Conservation (phyloP, 768 basidiomycete genomes). For the Pulveroboletus sp. region DNA sequence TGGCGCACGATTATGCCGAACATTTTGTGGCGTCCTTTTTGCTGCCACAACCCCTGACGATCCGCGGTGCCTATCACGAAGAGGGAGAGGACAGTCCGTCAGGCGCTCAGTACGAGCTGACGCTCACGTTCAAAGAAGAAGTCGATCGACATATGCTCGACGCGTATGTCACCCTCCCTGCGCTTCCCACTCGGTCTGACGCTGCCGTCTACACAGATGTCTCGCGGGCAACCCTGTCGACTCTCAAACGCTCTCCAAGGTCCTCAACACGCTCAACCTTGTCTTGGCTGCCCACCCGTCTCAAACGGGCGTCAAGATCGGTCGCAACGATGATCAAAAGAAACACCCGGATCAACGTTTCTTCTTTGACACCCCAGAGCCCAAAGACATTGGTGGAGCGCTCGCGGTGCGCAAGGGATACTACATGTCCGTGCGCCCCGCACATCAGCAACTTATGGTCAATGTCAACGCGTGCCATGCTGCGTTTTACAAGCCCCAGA, state of each 20-base stretch:
- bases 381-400: conserved; percentile 44
- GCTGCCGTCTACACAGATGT: conserved; percentile 38
- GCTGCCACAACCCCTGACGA: conserved; percentile 40
- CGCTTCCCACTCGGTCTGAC: conserved; percentile 28
- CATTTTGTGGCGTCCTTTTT: conserved; percentile 39
- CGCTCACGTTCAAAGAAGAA: conserved; percentile 37
- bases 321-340: conserved; percentile 38
- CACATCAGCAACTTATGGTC: conserved; percentile 46
- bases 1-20: conserved; percentile 45
- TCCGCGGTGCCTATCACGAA: conserved; percentile 37
- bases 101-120: conserved; percentile 35
- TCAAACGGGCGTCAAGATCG: conserved; percentile 41
- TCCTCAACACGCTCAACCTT: conserved; percentile 47
- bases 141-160: conserved; percentile 28
- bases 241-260: conserved; percentile 50
- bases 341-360: conserved; percentile 36
- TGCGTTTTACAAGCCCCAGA: conserved; percentile 42
- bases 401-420: conserved; percentile 54
- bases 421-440: conserved; percentile 38
- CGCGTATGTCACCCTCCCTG: neutral
- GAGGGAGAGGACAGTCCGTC: conserved; percentile 32
- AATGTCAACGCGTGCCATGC: conserved; percentile 51
- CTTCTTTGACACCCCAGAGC: conserved; percentile 34
- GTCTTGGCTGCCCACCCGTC: conserved; percentile 42
- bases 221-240: conserved; percentile 52